Conservation (phyloP, 805 yeast genomes). For the Spathaspora passalidarum region DNA sequence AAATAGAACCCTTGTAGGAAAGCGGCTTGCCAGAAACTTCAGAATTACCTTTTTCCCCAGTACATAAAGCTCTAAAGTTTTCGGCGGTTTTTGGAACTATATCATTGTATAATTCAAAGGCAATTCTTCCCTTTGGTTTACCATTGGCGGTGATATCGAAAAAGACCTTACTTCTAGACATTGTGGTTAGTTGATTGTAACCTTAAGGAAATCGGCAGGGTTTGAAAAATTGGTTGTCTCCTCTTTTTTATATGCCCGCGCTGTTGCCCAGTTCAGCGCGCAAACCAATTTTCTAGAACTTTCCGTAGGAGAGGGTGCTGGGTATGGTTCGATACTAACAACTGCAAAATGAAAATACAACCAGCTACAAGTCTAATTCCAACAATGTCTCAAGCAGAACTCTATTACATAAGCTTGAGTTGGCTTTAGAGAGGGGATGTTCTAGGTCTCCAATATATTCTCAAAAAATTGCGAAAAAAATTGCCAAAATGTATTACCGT, state of each 20-base stretch:
- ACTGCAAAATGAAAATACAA: no score
- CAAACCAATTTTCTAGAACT: background rate
- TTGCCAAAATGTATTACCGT: no score
- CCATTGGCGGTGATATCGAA: slow-evolving; percentile 80
- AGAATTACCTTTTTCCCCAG: slow-evolving; percentile 74
- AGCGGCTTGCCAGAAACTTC: slow-evolving; percentile 63
- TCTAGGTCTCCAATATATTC: no score
- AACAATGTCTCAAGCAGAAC: no score
- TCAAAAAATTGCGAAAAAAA: no score
- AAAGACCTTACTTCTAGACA: slow-evolving; percentile 51
- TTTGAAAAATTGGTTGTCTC: background rate
- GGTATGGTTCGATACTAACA: no score
- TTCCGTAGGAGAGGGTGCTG: background rate
- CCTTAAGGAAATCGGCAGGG: background rate
- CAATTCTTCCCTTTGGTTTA: slow-evolving; percentile 67
- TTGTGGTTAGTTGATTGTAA: background rate
- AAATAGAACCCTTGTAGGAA: slow-evolving; percentile 77
- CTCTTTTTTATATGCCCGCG: background rate
- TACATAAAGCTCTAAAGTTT: slow-evolving; percentile 83
- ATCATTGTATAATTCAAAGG: slow-evolving; percentile 69
- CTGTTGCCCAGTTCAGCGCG: no score
- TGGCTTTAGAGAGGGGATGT: no score
- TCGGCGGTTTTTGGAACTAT: slow-evolving; percentile 87
- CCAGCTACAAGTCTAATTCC: no score
- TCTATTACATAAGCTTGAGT: no score